A percentile compares a stretch with the other conserved stretches of the same genome.
phyloP scores from a whole-genome alignment of 257 asterid genomes.

The Henckelia pumila region DNA sequence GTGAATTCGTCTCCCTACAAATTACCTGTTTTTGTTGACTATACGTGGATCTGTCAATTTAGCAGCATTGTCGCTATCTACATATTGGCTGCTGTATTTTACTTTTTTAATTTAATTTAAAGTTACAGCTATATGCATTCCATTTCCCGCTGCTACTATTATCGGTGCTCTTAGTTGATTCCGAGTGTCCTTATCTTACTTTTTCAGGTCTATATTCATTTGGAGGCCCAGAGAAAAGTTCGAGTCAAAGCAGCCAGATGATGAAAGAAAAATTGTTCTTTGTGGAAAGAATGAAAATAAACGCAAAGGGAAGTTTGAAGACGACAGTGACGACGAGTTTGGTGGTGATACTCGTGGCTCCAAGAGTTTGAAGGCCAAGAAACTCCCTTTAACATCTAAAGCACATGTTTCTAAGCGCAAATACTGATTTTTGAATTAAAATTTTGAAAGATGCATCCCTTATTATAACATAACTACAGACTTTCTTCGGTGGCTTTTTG shows the following conservation, averaged over 20 bases:
- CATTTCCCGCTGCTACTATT: background rate
- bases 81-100: background rate
- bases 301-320: conserved; percentile 40
- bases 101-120: too few relatives aligned
- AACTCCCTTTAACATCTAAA: conserved; percentile 36
- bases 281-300: conserved; percentile 58
- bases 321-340: conserved; percentile 46
- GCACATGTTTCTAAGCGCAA: conserved; percentile 35
- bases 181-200: conserved; percentile 2
- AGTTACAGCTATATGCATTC: background rate
- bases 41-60: background rate
- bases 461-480: background rate
- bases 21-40: too few relatives aligned
- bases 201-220: conserved; percentile 75
- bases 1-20: background rate
- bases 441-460: too few relatives aligned
- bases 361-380: conserved; percentile 48
- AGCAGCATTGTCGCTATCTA: background rate
- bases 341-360: conserved; percentile 38
- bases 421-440: conserved; percentile 22
- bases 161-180: conserved; percentile 3
- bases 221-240: conserved; percentile 65
- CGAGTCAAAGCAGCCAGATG: conserved; percentile 40
- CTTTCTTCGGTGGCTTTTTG: conserved; percentile 11
- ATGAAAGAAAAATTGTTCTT: conserved; percentile 46